phyloP scores from a whole-genome alignment of 768 basidiomycete species.

The Leccinum rimulosum region DNA sequence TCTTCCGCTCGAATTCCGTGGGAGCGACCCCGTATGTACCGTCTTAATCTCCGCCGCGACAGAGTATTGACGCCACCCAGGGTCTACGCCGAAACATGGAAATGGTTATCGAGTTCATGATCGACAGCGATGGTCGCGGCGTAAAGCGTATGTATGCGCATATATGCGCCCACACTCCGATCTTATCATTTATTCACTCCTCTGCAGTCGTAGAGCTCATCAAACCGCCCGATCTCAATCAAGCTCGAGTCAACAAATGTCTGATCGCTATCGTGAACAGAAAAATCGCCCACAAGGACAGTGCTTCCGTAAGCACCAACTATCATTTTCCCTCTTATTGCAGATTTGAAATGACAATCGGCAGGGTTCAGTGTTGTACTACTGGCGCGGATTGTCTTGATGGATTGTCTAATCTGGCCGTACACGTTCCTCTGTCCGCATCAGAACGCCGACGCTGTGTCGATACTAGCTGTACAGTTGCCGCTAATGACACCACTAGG shows the following conservation, averaged over 20 bases:
- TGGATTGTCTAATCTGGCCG: background rate
- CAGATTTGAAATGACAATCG: background rate
- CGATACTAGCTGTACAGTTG: no score
- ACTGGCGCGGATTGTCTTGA: constrained; percentile 58
- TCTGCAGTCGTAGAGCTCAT: constrained; percentile 73
- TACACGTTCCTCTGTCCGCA: background rate
- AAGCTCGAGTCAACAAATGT: constrained; percentile 91
- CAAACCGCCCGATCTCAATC: constrained; percentile 77
- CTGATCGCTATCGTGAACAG: constrained; percentile 87
- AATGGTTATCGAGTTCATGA: constrained; percentile 70
- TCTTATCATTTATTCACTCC: background rate
- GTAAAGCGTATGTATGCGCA: constrained; percentile 52
- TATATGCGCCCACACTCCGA: constrained; percentile 34
- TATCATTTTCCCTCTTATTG: background rate
- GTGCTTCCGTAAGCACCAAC: constrained; percentile 44
- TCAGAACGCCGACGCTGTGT: no score
- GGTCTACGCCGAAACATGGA: constrained; percentile 77
- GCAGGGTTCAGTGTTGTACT: constrained; percentile 66
- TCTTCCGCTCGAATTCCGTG: constrained; percentile 88
- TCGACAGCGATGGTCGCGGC: constrained; percentile 59
- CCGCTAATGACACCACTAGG: no score
- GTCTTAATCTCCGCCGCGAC: background rate
- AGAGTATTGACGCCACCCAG: constrained; percentile 33
- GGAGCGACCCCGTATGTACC: constrained; percentile 72
- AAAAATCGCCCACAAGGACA: constrained; percentile 80